A percentile compares a stretch with the other conserved stretches of the same genome.
Conservation (phyloP, 306 rosid species). For the Psophocarpus tetragonolobus region DNA sequence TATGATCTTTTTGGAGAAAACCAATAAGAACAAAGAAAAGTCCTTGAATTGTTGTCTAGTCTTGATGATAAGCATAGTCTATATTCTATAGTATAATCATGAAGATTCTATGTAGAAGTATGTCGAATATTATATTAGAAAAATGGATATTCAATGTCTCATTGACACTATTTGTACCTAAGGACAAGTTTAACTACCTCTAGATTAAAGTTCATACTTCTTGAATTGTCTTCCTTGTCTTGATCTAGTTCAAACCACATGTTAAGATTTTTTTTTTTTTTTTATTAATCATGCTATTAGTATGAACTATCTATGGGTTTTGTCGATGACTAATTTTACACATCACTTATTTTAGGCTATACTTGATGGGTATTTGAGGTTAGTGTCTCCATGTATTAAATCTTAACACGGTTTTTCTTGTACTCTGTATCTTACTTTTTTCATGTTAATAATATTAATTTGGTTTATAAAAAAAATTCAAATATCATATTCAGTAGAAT, state of each 20-base stretch:
- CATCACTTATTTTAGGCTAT: too few relatives aligned
- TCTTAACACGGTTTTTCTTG: too few relatives aligned
- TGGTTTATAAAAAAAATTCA: too few relatives aligned
- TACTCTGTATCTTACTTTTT: too few relatives aligned
- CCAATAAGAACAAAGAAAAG: slow-evolving; percentile 15
- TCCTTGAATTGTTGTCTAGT: slow-evolving; percentile 15
- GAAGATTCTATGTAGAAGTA: slow-evolving; percentile 9
- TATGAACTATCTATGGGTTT: too few relatives aligned
- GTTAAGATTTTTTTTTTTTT: too few relatives aligned
- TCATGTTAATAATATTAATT: too few relatives aligned
- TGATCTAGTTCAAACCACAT: slow-evolving; percentile 2
- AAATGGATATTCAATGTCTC: slow-evolving; percentile 18
- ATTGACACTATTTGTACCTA: slow-evolving; percentile 18
- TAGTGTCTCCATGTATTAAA: too few relatives aligned
- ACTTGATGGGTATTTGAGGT: too few relatives aligned
- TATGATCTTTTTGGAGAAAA: slow-evolving; percentile 37
- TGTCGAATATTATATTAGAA: neutral
- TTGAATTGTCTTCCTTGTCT: neutral
- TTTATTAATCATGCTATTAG: too few relatives aligned
- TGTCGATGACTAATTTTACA: too few relatives aligned
- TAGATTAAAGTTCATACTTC: neutral
- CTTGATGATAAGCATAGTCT: slow-evolving; percentile 27
- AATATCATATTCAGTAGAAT: too few relatives aligned
- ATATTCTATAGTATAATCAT: slow-evolving; percentile 14
- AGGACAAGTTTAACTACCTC: neutral